phyloP scores from a whole-genome alignment of 257 asterid genomes.

The Lantana camara region DNA sequence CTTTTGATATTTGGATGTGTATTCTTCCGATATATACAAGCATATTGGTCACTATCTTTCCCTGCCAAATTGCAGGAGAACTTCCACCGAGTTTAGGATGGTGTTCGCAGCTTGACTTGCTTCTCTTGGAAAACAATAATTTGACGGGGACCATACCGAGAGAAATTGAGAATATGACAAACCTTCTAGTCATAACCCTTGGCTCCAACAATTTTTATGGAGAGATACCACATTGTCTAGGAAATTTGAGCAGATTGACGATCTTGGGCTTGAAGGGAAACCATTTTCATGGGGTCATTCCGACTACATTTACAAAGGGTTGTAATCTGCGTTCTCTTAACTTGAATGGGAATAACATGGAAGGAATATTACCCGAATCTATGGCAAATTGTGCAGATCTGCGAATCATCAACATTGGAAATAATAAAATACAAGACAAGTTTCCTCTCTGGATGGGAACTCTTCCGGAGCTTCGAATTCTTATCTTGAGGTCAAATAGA shows the following conservation, averaged over 20 bases:
- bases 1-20: too few relatives aligned
- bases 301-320: background rate
- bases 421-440: conserved; percentile 25
- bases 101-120: conserved; percentile 1
- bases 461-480: conserved; percentile 30
- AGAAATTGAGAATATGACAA: conserved; percentile 13
- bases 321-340: conserved; percentile 1
- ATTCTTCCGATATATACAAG: too few relatives aligned
- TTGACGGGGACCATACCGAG: conserved; percentile 1
- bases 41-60: too few relatives aligned
- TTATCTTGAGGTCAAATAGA: conserved; percentile 26
- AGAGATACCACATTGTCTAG: background rate
- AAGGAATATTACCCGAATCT: conserved; percentile 10
- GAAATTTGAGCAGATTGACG: background rate
- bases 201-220: too few relatives aligned
- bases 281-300: conserved; percentile 9
- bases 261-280: background rate
- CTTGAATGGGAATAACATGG: conserved; percentile 5
- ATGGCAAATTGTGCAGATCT: conserved; percentile 22
- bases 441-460: conserved; percentile 32
- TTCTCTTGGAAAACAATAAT: background rate
- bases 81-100: conserved; percentile 8
- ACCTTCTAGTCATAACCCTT: too few relatives aligned
- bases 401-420: conserved; percentile 18
- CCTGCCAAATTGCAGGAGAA: conserved; percentile 21